Evolutionary conservation across 768 basidiomycete species (phyloP), one percentile per base, ranked within the genome.

Genomic region (Hericium erinaceus): DNA sequence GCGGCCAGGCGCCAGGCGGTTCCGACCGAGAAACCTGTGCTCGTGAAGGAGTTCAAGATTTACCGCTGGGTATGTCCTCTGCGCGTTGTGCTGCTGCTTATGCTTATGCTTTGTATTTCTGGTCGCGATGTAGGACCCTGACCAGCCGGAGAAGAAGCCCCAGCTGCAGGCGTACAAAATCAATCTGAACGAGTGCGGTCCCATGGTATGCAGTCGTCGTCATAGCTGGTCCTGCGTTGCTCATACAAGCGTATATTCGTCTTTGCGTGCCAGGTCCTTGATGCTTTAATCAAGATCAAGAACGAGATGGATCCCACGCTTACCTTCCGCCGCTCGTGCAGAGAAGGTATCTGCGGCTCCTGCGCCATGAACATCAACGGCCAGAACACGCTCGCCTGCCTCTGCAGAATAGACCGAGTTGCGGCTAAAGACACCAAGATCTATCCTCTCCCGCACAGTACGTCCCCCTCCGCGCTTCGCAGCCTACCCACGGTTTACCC

Each of bases 361-460:
- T 98, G 95, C 70, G 95, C 95, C 55, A 97, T 99, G 95, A 99
- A 99, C 78, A 89, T 99, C 69, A 86, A 98, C 70, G 95, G 95
- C 54, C 86, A 90, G 73, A 99, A 99, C 79, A 98, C 97, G 3
- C 84, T 99, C 59, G 95, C 95, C 10, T 99, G 97, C 74, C 77
- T 98, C 55, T 98, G 95, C 77, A 80, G 94, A 54, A 98, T 98
- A 67, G 92, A 95, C 74, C 79, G 93, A 64, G 78, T 82, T 59
- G 65, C 73, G 16, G 66, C 64, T 58, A 89, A 89, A 71, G 84
- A 89, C 64, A 74, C 81, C 63, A 98, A 98, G 80, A 85, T 99
- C 63, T 99, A 99, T 71, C 95, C 95, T 22, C 80, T 99, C 26
- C 95, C 95, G 13, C 95, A 98, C 76, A 98, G 95, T 97, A 59